Evolutionary conservation across 345 rosid species (phyloP).

Genomic region (Citrus cavaleriei): DNA sequence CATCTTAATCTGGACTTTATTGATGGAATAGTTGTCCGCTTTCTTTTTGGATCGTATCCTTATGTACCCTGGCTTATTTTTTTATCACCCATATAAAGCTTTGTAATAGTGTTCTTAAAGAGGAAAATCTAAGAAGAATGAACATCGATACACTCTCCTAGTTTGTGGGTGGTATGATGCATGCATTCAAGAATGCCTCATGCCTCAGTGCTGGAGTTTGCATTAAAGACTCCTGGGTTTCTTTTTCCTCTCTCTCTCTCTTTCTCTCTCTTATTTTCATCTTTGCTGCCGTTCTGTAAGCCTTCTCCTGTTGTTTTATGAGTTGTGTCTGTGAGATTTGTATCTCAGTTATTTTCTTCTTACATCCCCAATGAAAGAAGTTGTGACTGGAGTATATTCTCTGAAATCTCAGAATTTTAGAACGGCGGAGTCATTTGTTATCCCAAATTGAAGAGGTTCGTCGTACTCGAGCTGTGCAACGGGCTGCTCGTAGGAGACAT

Average conservation of each 20-base stretch:
- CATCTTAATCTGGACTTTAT: background rate
- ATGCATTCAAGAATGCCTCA: background rate
- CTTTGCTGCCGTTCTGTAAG: background rate
- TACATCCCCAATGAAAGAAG: background rate
- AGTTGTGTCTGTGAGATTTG: background rate
- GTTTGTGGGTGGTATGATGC: background rate
- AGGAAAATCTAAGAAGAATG: background rate
- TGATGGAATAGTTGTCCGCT: background rate
- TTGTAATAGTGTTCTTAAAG: background rate
- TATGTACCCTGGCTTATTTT: background rate
- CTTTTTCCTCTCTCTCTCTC: background rate
- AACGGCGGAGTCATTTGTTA: conserved; percentile 56
- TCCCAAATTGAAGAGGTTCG: conserved; percentile 79
- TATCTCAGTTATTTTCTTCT: background rate
- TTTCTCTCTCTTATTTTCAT: background rate
- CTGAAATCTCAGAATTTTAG: conserved; percentile 55
- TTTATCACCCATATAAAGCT: background rate
- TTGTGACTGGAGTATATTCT: background rate
- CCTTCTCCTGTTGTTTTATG: background rate
- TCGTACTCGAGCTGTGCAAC: conserved; percentile 82
- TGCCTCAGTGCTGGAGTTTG: background rate
- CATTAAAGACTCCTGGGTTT: background rate
- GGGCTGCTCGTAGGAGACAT: conserved; percentile 71
- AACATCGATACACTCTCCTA: background rate
- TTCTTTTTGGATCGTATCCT: background rate